These are phyloP conservation scores for Nicotiana rustica DNA, from an alignment of 305 asterid genomes.

Conservation along the genomic window DNA sequence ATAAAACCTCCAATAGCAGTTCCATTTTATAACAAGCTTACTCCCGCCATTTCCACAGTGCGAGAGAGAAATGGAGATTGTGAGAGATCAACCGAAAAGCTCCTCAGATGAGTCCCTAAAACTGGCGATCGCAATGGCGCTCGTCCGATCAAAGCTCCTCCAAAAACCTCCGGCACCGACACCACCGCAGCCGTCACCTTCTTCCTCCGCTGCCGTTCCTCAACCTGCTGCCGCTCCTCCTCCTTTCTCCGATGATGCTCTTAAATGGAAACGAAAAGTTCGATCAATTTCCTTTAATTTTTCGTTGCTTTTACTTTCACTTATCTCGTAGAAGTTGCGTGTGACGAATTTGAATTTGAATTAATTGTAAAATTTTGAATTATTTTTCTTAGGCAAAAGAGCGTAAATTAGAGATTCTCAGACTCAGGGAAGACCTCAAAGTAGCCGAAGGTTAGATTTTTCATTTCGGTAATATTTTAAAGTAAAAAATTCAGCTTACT, in stretches of 20 bases:
- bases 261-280: constrained; percentile 82
- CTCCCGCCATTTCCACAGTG: not conserved
- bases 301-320: not conserved
- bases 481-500: not conserved
- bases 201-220: constrained; percentile 39
- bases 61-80: not conserved
- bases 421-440: constrained; percentile 82
- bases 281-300: not conserved
- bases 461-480: not conserved
- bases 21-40: not conserved
- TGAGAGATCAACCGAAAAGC: constrained; percentile 1
- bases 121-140: constrained; percentile 75
- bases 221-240: constrained; percentile 40
- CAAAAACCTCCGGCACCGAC: constrained; percentile 45
- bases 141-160: constrained; percentile 63
- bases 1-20: not conserved
- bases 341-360: not conserved
- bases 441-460: constrained; percentile 71
- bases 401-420: constrained; percentile 76
- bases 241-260: constrained; percentile 51
- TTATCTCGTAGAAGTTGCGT: not conserved
- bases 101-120: constrained; percentile 51
- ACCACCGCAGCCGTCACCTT: constrained; percentile 34
- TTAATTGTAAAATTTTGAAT: not conserved
- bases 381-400: constrained; percentile 66